Percentiles rank a stretch among this genome's conserved stretches.
These are phyloP conservation scores for Phytophthora capsici DNA, from an alignment of 352 stramenopile species.

Conservation along the genomic window DNA sequence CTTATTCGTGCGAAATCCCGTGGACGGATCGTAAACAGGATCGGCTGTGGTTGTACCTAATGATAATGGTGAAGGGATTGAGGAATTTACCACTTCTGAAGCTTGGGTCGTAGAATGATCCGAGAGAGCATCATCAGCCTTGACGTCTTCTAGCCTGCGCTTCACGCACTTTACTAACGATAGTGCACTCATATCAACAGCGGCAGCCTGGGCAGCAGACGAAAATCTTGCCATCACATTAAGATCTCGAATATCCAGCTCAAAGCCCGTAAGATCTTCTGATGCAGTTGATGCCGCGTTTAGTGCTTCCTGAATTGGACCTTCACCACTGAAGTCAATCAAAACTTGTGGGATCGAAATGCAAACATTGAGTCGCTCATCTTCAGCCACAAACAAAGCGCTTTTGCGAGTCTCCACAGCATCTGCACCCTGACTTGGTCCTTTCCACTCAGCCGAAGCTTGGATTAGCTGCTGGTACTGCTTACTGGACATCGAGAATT, in stretches of 20 bases:
- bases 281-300: conserved; percentile 11
- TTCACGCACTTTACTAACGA: conserved; percentile 53
- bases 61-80: conserved; percentile 9
- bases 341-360: conserved; percentile 73
- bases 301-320: conserved; percentile 20
- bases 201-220: conserved; percentile 54
- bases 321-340: conserved; percentile 66
- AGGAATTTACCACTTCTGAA: background rate
- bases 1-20: conserved; percentile 50
- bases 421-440: conserved; percentile 1
- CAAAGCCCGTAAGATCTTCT: conserved; percentile 52
- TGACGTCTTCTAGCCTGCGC: conserved; percentile 27
- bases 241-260: conserved; percentile 62
- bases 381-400: conserved; percentile 58
- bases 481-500: conserved; percentile 68
- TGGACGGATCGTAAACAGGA: conserved; percentile 49
- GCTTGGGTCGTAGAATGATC: conserved; percentile 39
- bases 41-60: conserved; percentile 40
- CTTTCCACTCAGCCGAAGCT: conserved; percentile 63
- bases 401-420: background rate
- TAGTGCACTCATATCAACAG: conserved; percentile 51
- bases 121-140: conserved; percentile 27
- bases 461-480: conserved; percentile 77
- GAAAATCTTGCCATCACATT: conserved; percentile 75
- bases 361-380: conserved; percentile 68